These are phyloP conservation scores for Spathaspora sp. DNA, from an alignment of 805 yeast genomes.

Conservation along the genomic window DNA sequence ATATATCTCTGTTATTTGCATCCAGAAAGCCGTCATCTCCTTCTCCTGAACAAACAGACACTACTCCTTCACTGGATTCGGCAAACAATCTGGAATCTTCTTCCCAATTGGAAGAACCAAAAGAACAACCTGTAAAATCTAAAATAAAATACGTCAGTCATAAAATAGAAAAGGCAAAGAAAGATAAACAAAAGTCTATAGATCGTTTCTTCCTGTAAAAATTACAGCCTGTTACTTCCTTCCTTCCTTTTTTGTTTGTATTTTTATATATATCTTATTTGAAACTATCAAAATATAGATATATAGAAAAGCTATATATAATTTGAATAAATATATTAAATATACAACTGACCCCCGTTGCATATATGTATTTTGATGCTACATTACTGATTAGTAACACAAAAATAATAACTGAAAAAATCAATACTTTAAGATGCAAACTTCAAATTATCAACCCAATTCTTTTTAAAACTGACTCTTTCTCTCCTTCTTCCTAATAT, in stretches of 20 bases:
- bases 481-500: background rate
- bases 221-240: too few species aligned
- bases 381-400: background rate
- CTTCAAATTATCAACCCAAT: background rate
- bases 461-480: background rate
- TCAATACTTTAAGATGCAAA: background rate
- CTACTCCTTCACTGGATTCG: background rate
- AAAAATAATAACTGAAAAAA: too few species aligned
- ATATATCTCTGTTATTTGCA: slow-evolving; percentile 30
- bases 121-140: slow-evolving; percentile 4
- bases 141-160: slow-evolving; percentile 16
- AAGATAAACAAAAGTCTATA: slow-evolving; percentile 19
- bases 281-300: background rate
- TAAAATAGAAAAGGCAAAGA: slow-evolving; percentile 9
- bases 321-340: background rate
- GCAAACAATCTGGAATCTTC: background rate
- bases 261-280: background rate
- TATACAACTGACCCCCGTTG: background rate
- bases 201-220: slow-evolving; percentile 16
- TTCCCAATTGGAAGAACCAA: background rate
- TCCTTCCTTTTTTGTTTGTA: background rate
- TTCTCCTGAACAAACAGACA: too few species aligned
- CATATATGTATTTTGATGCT: background rate
- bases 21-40: background rate
- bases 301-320: too few species aligned